These are phyloP conservation scores for Brasenia schreberi DNA, from an alignment of 164 flowering plant genomes.

Conservation along the genomic window DNA sequence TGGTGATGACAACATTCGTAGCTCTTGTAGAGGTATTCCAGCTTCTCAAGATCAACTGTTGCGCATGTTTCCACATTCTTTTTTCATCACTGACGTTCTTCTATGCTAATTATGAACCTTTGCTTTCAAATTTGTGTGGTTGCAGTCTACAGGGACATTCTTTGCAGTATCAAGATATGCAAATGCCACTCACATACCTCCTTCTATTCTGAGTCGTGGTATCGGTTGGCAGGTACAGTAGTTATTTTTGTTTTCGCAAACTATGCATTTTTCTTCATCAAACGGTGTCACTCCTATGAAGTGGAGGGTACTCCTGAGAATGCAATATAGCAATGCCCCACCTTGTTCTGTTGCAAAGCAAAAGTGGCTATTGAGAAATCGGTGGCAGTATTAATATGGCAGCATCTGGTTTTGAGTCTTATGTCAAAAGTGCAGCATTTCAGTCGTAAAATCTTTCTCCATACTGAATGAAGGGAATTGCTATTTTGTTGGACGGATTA, in stretches of 20 bases:
- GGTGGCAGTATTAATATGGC: neutral
- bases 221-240: slow-evolving; percentile 88
- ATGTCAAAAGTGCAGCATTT: neutral
- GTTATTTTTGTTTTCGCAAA: neutral
- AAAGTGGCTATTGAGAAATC: too few species aligned
- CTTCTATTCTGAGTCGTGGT: slow-evolving; percentile 85
- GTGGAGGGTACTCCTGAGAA: too few species aligned
- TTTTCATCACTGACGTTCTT: too few species aligned
- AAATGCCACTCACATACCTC: slow-evolving; percentile 90
- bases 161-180: slow-evolving; percentile 79
- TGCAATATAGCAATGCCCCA: too few species aligned
- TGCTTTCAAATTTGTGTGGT: neutral
- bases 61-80: neutral
- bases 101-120: too few species aligned
- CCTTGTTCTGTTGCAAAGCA: too few species aligned
- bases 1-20: slow-evolving; percentile 85
- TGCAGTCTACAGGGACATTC: slow-evolving; percentile 75
- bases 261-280: neutral
- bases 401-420: neutral
- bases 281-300: too few species aligned
- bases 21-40: slow-evolving; percentile 67
- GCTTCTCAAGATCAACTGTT: neutral
- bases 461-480: slow-evolving; percentile 43
- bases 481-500: slow-evolving; percentile 65
- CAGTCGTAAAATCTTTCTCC: slow-evolving; percentile 1